Conservation (phyloP, 2,329 filamentous ascomycete genomes). For the Aspergillus bombycis region DNA sequence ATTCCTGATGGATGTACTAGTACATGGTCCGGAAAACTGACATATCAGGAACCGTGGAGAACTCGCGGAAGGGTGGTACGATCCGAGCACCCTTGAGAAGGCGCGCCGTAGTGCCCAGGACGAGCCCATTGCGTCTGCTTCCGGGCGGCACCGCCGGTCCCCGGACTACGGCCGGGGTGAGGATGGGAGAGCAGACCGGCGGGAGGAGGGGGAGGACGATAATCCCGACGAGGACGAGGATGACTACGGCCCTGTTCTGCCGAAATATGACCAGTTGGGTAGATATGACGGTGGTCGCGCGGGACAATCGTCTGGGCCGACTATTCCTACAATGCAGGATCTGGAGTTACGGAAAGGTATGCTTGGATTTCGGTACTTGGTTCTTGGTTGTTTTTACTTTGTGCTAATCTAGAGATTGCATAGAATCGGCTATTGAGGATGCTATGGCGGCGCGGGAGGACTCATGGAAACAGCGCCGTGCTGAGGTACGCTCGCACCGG, state of each 20-base stretch:
- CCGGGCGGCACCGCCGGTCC: conserved; percentile 20
- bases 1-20: conserved; percentile 12
- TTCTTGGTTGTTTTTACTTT: background rate
- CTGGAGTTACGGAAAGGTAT: conserved; percentile 60
- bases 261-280: conserved; percentile 17
- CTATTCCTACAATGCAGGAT: conserved; percentile 73
- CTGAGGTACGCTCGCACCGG: conserved; percentile 56
- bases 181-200: conserved; percentile 38
- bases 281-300: background rate
- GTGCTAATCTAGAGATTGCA: background rate
- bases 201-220: background rate
- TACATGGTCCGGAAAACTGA: conserved; percentile 42
- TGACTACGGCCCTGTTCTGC: conserved; percentile 62
- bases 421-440: conserved; percentile 38
- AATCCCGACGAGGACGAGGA: conserved; percentile 59
- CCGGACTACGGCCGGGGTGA: conserved; percentile 32
- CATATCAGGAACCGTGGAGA: conserved; percentile 76
- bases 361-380: background rate
- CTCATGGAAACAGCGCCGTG: conserved; percentile 39
- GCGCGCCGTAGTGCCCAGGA: conserved; percentile 43
- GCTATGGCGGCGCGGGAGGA: conserved; percentile 31
- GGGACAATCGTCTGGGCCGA: conserved; percentile 52
- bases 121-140: background rate
- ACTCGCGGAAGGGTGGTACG: conserved; percentile 91
- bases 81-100: conserved; percentile 69